Conservation (phyloP, 148 eudicot species). For the Rhododendron mucronatum region DNA sequence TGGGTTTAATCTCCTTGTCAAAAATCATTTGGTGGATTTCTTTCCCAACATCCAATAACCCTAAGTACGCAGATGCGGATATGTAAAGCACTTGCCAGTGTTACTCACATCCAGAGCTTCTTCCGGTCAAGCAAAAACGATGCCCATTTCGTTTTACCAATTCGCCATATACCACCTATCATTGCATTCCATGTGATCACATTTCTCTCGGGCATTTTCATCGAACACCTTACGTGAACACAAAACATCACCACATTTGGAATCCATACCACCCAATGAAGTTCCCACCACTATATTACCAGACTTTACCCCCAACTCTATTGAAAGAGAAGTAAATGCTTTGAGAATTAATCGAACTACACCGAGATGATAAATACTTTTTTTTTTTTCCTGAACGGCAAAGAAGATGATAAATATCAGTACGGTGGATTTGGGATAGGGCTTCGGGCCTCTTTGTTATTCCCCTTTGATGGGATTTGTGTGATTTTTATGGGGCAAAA, state of each 20-base stretch:
- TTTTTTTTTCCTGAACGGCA: too few species aligned
- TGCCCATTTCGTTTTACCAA: conserved; percentile 18
- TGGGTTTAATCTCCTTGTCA: conserved; percentile 28
- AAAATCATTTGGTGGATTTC: conserved; percentile 37
- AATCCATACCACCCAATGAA: conserved; percentile 48
- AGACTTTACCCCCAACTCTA: conserved; percentile 30
- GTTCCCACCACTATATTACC: conserved; percentile 46
- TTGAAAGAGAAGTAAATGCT: conserved; percentile 41
- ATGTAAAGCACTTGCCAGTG: conserved; percentile 39
- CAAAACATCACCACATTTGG: conserved; percentile 35
- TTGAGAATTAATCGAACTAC: conserved; percentile 37
- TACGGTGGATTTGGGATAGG: conserved; percentile 15
- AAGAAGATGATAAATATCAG: background rate
- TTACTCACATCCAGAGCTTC: conserved; percentile 56
- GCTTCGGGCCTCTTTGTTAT: conserved; percentile 21
- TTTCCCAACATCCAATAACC: conserved; percentile 46
- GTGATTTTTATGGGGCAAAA: background rate
- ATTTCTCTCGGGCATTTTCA: conserved; percentile 43
- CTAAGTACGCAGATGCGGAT: conserved; percentile 67
- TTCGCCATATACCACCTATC: conserved; percentile 49
- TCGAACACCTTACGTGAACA: conserved; percentile 57
- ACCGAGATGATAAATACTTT: background rate
- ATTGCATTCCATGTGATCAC: conserved; percentile 64
- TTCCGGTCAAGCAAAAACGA: conserved; percentile 29
- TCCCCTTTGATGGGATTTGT: conserved; percentile 8